phyloP scores from a whole-genome alignment of 2,329 filamentous ascomycete species.

The Penicillium sp. region DNA sequence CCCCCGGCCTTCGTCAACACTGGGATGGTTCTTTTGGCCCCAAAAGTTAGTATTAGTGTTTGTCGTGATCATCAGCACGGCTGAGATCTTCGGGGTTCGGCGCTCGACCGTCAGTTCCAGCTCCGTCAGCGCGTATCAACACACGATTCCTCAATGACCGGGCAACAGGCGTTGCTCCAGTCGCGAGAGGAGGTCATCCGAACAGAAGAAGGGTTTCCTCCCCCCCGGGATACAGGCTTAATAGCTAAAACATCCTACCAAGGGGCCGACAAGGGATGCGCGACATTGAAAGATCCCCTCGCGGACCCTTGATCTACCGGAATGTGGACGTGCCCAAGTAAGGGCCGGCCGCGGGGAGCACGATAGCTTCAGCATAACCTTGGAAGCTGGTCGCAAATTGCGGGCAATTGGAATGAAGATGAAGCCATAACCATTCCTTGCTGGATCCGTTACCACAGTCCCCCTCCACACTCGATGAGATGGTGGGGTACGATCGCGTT shows the following conservation, averaged over 20 bases:
- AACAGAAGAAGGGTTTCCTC: conserved; percentile 6
- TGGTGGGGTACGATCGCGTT: conserved; percentile 23
- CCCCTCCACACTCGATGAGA: not conserved
- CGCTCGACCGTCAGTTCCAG: not conserved
- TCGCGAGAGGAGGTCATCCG: conserved; percentile 2
- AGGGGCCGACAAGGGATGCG: conserved; percentile 30
- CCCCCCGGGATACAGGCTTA: conserved; percentile 11
- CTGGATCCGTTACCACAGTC: conserved; percentile 18
- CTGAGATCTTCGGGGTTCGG: too few relatives aligned
- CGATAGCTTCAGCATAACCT: conserved; percentile 4
- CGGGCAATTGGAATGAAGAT: conserved; percentile 9
- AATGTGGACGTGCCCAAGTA: conserved; percentile 23
- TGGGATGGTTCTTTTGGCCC: not conserved
- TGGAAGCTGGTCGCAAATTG: conserved; percentile 3
- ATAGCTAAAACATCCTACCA: conserved; percentile 23
- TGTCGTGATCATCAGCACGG: not conserved
- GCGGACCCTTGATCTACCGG: conserved; percentile 29
- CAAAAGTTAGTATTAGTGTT: conserved; percentile 1
- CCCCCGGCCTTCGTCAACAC: not conserved
- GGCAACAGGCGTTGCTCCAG: conserved; percentile 1
- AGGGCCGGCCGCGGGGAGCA: conserved; percentile 24
- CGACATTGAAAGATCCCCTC: conserved; percentile 30
- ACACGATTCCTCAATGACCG: not conserved
- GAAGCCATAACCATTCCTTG: conserved; percentile 27
- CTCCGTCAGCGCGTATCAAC: not conserved